Base-by-base conservation (phyloP, 108 stramenopile genomes). In the Schizochytrium sp. region DNA sequence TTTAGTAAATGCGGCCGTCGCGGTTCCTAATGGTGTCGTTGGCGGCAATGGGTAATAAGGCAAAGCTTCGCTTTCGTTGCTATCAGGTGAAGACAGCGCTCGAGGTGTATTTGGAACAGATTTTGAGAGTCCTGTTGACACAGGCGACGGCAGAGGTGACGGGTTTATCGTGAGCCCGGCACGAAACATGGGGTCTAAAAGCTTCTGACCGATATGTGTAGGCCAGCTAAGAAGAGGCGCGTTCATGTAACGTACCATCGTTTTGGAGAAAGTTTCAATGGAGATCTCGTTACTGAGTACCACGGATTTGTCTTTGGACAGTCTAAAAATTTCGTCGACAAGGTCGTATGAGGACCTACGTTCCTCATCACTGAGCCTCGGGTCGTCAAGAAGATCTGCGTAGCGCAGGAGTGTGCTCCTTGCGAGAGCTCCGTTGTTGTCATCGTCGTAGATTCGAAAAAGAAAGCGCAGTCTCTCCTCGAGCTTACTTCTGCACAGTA, bases 201-300 rank as follows among this genome's bases (percentile, higher is more conserved):
- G 76, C 28, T 83, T 49, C 47, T 83, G 76, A 13, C 76, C 76
- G 3, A 83, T 40, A 2, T n/a, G 47, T 38, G 76, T 83, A 5
- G 53, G 47, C 76, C 76, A 83, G 76, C 76, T 42, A 17, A 83
- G 38, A 10, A 83, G 53, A n/a, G 76, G 76, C 4, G 76, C 45
- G 55, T 83, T 13, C 76, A 83, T 83, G 28, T 38, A 55, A 8
- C 40, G 47, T 38, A 55, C 47, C 76, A 83, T 55, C 1, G n/a
- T 10, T 42, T 28, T 10, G 15, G 5, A 10, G 28, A 83, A 83
- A 13, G 50, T 5, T 10, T 49, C 76, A 7, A 55, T n/a, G 7
- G 50, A 38, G 53, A 83, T 12, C 10, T 10, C 15, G 8, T 17
- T 38, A 42, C 38, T n/a, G 45, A 15, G 15, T 7, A 47, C 17